Conservation (phyloP, 371 early-diverging fungal genomes). For the Nosema muscidifuracis region DNA sequence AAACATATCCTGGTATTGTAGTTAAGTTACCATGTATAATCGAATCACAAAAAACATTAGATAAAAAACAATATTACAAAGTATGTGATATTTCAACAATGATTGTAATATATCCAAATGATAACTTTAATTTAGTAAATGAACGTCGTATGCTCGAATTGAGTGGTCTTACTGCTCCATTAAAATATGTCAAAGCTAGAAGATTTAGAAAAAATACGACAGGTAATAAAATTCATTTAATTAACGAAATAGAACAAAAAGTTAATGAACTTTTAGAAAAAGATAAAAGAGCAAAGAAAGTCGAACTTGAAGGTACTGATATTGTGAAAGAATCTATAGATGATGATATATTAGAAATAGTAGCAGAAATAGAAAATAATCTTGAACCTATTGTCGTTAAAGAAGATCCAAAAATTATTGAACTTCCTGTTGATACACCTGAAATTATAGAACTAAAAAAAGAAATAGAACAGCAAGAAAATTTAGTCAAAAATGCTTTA, state of each 20-base stretch:
- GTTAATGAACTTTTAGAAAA: constrained; percentile 74
- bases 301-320: constrained; percentile 51
- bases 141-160: constrained; percentile 20
- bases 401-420: background rate
- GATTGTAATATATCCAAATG: constrained; percentile 49
- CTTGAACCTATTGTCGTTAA: background rate
- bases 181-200: constrained; percentile 73
- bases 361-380: constrained; percentile 61
- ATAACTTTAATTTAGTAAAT: constrained; percentile 38
- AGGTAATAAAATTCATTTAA: constrained; percentile 64
- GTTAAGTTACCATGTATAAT: constrained; percentile 87
- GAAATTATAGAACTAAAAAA: background rate
- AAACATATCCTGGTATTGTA: constrained; percentile 59
- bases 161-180: constrained; percentile 75
- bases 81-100: constrained; percentile 70
- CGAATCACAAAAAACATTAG: constrained; percentile 84
- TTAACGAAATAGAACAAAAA: constrained; percentile 78
- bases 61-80: constrained; percentile 86
- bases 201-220: constrained; percentile 79
- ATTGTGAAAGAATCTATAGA: constrained; percentile 59
- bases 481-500: constrained; percentile 39
- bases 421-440: background rate
- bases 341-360: constrained; percentile 49
- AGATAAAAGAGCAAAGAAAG: constrained; percentile 71
- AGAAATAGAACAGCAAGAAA: constrained; percentile 27